Conservation (phyloP, 1,139 yeast species). For the Geotrichum klebahnii region DNA sequence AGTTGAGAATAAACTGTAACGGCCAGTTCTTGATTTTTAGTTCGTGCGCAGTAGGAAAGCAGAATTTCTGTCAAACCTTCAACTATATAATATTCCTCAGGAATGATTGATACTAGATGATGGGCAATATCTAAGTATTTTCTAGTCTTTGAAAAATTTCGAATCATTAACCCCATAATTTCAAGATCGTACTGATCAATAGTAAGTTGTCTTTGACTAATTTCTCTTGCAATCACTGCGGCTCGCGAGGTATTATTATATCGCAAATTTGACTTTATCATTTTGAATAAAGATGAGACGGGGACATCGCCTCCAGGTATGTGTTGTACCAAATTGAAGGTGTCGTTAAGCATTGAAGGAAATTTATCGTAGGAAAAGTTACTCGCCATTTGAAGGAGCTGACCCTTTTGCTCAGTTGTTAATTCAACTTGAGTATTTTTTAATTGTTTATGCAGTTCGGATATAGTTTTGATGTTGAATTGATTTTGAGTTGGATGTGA, state of each 20-base stretch:
- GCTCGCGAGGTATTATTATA: conserved; percentile 25
- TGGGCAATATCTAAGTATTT: conserved; percentile 25
- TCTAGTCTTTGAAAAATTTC: conserved; percentile 27
- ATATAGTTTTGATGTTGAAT: conserved; percentile 25
- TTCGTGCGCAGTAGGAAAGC: conserved; percentile 29
- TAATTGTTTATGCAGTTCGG: conserved; percentile 12
- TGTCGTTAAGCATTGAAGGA: conserved; percentile 30
- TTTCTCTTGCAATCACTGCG: conserved; percentile 23
- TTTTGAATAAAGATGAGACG: conserved; percentile 20
- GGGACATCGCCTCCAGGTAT: conserved; percentile 28
- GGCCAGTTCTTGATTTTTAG: conserved; percentile 27
- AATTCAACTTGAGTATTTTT: conserved; percentile 4
- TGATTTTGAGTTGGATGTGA: conserved; percentile 23
- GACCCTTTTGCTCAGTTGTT: conserved; percentile 20
- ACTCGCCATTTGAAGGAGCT: conserved; percentile 23
- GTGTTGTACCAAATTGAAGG: conserved; percentile 20
- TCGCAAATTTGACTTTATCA: conserved; percentile 23
- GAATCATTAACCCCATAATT: conserved; percentile 26
- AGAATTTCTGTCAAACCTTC: conserved; percentile 32
- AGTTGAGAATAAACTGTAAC: conserved; percentile 26
- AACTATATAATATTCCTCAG: conserved; percentile 27
- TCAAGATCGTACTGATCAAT: conserved; percentile 22
- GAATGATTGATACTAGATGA: conserved; percentile 32
- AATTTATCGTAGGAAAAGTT: conserved; percentile 20
- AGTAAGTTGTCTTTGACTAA: conserved; percentile 16